Evolutionary conservation across 441 rosid species (phyloP).

Genomic region (Populus tomentosa): DNA sequence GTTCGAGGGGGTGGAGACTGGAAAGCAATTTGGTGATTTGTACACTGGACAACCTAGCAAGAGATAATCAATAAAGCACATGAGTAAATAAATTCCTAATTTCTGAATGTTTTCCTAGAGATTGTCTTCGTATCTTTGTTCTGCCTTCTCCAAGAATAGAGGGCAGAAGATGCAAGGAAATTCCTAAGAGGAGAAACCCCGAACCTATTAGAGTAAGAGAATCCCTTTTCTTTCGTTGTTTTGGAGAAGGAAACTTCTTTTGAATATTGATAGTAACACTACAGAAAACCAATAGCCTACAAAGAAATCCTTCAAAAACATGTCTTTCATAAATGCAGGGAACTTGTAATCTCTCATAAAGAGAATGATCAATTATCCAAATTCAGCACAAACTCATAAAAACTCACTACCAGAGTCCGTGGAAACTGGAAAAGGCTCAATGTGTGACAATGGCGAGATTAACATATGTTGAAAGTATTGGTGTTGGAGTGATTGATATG

Average conservation of each 20-base stretch:
- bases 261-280: not conserved
- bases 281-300: not conserved
- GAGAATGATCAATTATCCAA: not conserved
- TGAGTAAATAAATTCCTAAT: not conserved
- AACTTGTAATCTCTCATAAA: not conserved
- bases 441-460: not conserved
- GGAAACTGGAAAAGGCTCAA: not conserved
- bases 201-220: not conserved
- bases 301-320: not conserved
- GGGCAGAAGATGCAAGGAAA: not conserved
- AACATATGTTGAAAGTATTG: not conserved
- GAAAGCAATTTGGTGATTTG: constrained; percentile 33
- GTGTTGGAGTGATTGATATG: not conserved
- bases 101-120: not conserved
- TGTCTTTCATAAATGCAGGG: not conserved
- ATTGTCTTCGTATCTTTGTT: not conserved
- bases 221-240: not conserved
- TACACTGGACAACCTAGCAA: constrained; percentile 33
- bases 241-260: not conserved
- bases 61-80: not conserved
- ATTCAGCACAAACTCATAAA: not conserved
- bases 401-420: not conserved
- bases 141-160: not conserved
- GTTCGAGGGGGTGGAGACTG: constrained; percentile 35
- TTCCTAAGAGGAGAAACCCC: not conserved